Base-by-base conservation (phyloP, 306 rosid genomes). In the Lathyrus aphaca region DNA sequence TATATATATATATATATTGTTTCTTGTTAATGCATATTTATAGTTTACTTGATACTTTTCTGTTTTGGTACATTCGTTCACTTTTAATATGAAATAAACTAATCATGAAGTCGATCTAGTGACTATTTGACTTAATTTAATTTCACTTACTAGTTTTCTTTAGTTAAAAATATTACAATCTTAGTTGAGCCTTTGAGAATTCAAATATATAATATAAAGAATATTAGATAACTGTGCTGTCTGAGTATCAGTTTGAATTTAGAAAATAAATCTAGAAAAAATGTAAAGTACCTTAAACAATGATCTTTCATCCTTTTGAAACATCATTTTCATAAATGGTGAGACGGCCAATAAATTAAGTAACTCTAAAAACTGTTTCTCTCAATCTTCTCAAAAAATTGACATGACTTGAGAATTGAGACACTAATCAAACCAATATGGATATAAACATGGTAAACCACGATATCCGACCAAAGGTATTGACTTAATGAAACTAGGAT, bases 401-500 rank as follows among this genome's bases (percentile, higher is more conserved):
- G 4, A 55, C 37, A 55, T 19, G 38, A 55, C 9, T 23, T 12
- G 58, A 55, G 35, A 54, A 25, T 37, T 40, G 54, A 40, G 54
- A 45, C 40, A 16, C 17, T 56, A 42, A 27, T 27, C 11, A 70
- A 40, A 25, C 37, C 12, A 8, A 25, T 56, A 56, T 51, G 42
- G 50, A 62, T 62, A 62, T 62, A 62, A 62, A 62, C 67, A 5
- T 10, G 13, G 3, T 16, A 5, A 1, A 5, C 74, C 49, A 32
- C 49, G 43, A 18, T 46, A 72, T 59, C 76, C 61, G 14, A 72
- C 76, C 61, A 19, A 72, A 46, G 29, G 37, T 50, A 72, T 59
- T 35, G 42, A 60, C 56, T 40, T 55, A 15, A 29, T 68, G 46
- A 17, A 43, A 19, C 65, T 42, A 70, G 10, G 10, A 43, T 18